A percentile compares a stretch with the other conserved stretches of the same genome.
phyloP scores from a whole-genome alignment of 2,329 filamentous ascomycete species.

The Diaporthe australafricana region DNA sequence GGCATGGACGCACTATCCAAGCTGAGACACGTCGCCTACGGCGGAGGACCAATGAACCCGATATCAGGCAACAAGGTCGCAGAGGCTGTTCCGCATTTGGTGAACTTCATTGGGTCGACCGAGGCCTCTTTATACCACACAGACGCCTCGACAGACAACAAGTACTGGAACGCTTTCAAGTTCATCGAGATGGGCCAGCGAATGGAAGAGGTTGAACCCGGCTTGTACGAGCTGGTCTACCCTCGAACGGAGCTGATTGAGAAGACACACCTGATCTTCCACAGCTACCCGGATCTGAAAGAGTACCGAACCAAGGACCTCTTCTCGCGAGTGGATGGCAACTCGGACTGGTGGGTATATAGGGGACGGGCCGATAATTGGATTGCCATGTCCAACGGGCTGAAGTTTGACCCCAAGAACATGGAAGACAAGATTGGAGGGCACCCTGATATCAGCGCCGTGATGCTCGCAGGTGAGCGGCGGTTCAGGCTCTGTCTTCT shows the following conservation, averaged over 20 bases:
- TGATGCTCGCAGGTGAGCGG: conserved; percentile 34
- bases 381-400: conserved; percentile 47
- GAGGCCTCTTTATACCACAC: conserved; percentile 36
- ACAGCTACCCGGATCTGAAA: conserved; percentile 45
- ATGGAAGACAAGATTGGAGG: conserved; percentile 41
- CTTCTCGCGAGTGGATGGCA: conserved; percentile 44
- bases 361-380: conserved; percentile 47
- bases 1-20: conserved; percentile 35
- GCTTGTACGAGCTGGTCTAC: conserved; percentile 46
- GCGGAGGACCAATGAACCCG: conserved; percentile 39
- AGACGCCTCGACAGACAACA: conserved; percentile 33
- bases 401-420: conserved; percentile 47
- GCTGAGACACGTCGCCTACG: conserved; percentile 37
- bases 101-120: conserved; percentile 38
- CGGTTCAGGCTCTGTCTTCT: conserved; percentile 33
- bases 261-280: conserved; percentile 40
- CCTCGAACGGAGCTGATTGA: conserved; percentile 42
- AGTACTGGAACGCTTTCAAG: conserved; percentile 43
- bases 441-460: conserved; percentile 21
- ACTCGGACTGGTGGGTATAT: conserved; percentile 40
- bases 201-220: conserved; percentile 46
- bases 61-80: conserved; percentile 38
- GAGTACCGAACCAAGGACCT: conserved; percentile 51
- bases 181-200: conserved; percentile 46
- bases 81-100: conserved; percentile 34